Conservation (phyloP, 176 grass and related monocot genomes). For the Neostapfia colusana region DNA sequence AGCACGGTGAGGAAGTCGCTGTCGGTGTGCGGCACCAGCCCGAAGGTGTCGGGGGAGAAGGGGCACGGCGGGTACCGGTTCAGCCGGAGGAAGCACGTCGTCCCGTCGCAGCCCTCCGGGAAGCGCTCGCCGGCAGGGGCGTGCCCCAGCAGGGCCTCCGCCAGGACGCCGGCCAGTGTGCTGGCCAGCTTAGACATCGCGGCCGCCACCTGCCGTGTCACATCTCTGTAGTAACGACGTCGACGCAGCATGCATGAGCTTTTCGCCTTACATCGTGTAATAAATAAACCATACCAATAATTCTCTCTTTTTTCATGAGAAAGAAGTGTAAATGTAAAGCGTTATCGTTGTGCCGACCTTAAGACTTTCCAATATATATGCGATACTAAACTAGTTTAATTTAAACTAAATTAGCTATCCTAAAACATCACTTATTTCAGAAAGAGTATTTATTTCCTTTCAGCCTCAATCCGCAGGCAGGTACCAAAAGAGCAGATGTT, state of each 20-base stretch:
- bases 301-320: background rate
- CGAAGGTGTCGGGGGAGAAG: slow-evolving; percentile 52
- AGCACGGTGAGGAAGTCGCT: slow-evolving; percentile 94
- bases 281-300: background rate
- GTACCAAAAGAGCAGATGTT: background rate
- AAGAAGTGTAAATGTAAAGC: background rate
- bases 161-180: slow-evolving; percentile 61
- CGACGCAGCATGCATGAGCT: background rate
- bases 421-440: too few species aligned
- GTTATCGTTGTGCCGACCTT: slow-evolving; percentile 19
- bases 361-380: background rate
- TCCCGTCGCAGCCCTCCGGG: slow-evolving; percentile 64
- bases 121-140: slow-evolving; percentile 28
- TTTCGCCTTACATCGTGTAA: background rate
- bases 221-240: slow-evolving; percentile 42
- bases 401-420: too few species aligned
- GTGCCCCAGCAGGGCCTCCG: slow-evolving; percentile 39
- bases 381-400: too few species aligned
- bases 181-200: slow-evolving; percentile 63
- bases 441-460: background rate
- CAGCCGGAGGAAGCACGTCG: slow-evolving; percentile 79
- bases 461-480: background rate
- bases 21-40: slow-evolving; percentile 89
- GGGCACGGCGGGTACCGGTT: slow-evolving; percentile 89
- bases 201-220: slow-evolving; percentile 53